Evolutionary conservation across 2,329 filamentous ascomycete genomes (phyloP).

Genomic region (Kalaharituber pfeilii): DNA sequence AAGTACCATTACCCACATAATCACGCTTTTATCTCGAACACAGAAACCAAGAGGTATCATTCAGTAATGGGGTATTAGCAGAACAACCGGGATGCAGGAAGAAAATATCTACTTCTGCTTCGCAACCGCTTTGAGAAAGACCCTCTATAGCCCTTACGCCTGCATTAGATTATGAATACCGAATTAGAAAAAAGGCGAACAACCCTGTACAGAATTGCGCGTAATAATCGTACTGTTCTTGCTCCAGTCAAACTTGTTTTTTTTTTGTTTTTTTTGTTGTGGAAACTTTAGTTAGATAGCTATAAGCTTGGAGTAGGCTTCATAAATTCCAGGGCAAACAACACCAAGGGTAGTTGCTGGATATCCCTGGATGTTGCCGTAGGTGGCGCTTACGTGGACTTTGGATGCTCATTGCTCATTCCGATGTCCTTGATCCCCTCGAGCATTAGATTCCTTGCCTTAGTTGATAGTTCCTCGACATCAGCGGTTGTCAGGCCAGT

Average conservation of each 20-base stretch:
- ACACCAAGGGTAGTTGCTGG: not conserved
- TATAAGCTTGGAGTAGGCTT: not conserved
- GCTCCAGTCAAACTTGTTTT: not conserved
- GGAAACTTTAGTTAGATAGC: not conserved
- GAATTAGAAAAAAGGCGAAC: too few relatives aligned
- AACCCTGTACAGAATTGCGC: too few relatives aligned
- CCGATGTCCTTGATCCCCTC: constrained; percentile 34
- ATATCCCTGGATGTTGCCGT: not conserved
- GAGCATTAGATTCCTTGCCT: constrained; percentile 59
- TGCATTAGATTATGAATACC: too few relatives aligned
- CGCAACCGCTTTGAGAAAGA: too few relatives aligned
- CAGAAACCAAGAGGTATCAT: too few relatives aligned
- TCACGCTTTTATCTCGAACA: too few relatives aligned
- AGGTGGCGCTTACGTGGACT: not conserved
- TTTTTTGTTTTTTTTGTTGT: not conserved
- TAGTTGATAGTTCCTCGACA: constrained; percentile 53
- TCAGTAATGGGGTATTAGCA: too few relatives aligned
- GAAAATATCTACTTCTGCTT: too few relatives aligned
- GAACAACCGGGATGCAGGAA: too few relatives aligned
- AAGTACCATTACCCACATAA: too few relatives aligned
- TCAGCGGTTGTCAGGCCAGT: constrained; percentile 54
- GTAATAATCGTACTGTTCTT: too few relatives aligned
- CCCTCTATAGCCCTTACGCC: too few relatives aligned
- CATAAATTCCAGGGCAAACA: not conserved
- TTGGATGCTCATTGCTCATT: not conserved